Conservation (phyloP, 2,329 filamentous ascomycete species). For the Monosporascus sp. region DNA sequence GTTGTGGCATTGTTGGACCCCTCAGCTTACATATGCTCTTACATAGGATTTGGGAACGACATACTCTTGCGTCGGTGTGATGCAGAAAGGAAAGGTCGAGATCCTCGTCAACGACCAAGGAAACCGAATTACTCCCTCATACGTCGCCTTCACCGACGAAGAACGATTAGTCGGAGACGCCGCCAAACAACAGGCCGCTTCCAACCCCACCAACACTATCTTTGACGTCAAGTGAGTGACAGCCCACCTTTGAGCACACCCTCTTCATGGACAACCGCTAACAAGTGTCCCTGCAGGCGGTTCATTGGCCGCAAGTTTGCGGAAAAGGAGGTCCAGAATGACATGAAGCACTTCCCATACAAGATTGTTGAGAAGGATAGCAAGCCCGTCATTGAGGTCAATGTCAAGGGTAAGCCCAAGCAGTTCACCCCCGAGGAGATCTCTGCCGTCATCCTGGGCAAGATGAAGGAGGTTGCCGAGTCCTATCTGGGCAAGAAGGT, state of each 20-base stretch:
- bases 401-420: constrained; percentile 60
- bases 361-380: constrained; percentile 83
- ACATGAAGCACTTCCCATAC: constrained; percentile 99
- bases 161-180: constrained; percentile 96
- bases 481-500: constrained; percentile 76
- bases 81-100: constrained; percentile 92
- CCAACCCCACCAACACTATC: constrained; percentile 71
- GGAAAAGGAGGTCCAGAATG: constrained; percentile 83
- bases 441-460: constrained; percentile 74
- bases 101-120: constrained; percentile 96
- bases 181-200: constrained; percentile 89
- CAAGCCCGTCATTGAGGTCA: constrained; percentile 79
- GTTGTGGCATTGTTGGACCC: constrained; percentile 11
- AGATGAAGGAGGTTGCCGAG: constrained; percentile 83
- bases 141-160: constrained; percentile 94
- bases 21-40: background rate
- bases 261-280: constrained; percentile 18
- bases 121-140: constrained; percentile 93
- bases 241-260: constrained; percentile 12
- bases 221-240: constrained; percentile 77
- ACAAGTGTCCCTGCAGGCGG: constrained; percentile 48
- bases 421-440: constrained; percentile 76
- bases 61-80: constrained; percentile 86
- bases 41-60: constrained; percentile 77
- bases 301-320: constrained; percentile 78